Base-by-base conservation (phyloP, 176 grass and related monocot species). In the Themeda triandra region DNA sequence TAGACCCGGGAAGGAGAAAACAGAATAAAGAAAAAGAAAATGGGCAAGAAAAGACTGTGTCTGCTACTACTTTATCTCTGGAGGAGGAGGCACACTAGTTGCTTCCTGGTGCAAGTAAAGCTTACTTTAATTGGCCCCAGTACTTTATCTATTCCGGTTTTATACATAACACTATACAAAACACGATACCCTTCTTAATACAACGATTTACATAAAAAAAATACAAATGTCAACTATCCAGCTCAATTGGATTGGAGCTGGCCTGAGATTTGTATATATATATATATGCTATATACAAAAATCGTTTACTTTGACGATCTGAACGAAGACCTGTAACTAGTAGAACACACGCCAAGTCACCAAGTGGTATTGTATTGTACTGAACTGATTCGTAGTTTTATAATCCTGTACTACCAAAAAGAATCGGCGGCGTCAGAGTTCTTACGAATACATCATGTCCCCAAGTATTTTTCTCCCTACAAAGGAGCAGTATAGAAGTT, bases 201-300 rank as follows among this genome's bases (percentile, higher is more conserved):
- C 49, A 21, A 21, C 28, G 24, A 65, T 79, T 67, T 60, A 48
- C 83, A n/a, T n/a, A n/a, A n/a, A n/a, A n/a, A n/a, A 71, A 75
- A 90, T 45, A 42, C 18, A 63, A 28, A 32, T 76, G 80, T 87
- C 74, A 83, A 79, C 84, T 75, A 11, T 79, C 27, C 68, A 60
- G 48, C 44, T 60, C 37, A 73, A 73, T 17, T 30, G 14, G 66
- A 79, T 75, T 41, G 35, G 41, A 80, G 36, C 12, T 69, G 71
- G 21, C 24, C 13, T 59, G 13, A 23, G 27, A 13, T 68, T 81
- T 75, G 75, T 72, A 29, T 46, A 25, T 42, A 13, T 68, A 75
- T 75, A 84, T 72, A 29, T 46, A 25, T 42, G 9, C 0, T 12
- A 11, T 28, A 60, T 67, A 80, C 17, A 49, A 66, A 51, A 51